Evolutionary conservation across 495 filamentous ascomycete genomes (phyloP), one percentile per base, ranked within the genome.

Genomic region (Penicillium lagena): DNA sequence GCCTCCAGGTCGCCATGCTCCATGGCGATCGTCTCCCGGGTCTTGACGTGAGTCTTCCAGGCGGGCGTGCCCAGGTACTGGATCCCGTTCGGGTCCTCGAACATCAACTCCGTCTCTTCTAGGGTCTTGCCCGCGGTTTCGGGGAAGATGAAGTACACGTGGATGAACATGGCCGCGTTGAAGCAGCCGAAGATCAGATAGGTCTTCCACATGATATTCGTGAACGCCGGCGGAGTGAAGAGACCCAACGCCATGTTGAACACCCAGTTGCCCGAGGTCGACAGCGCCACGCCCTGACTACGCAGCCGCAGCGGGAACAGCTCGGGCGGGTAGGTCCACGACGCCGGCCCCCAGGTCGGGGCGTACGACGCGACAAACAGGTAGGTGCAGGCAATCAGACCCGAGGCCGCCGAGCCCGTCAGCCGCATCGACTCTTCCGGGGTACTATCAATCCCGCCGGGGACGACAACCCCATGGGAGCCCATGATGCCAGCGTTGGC

Each of bases 81-180:
- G 47, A 83, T 72, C 17, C 78, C 78, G 53, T 73, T 47, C 2
- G 72, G 73, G 51, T 78, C 72, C 41, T 83, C 79, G 50, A 91
- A 91, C 47, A 88, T 81, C 31, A 67, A 62, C 42, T 83, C 80
- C 9, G 83, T 73, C 64, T 90, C 85, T 54, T 90, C 87, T 1
- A 90, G 74, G n/a, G 85, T 82, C 73, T 87, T 87, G 40, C 84
- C 84, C 14, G 77, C 75, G 2, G 86, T 90, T 66, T 93, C 87
- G 2, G 86, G 87, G 70, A 90, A 88, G 48, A 86, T 54, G 65
- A 90, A 87, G 68, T 79, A 87, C n/a, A 80, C 75, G 55, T 90
- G 87, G 29, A 86, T 48, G 30, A 77, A 75, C 27, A 35, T 43
- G 50, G 12, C 51, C 50, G 0, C 43, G 36, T 46, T 52, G 22